Evolutionary conservation across 202 grass and related monocot species (phyloP).

Genomic region (Eragrostis tef): DNA sequence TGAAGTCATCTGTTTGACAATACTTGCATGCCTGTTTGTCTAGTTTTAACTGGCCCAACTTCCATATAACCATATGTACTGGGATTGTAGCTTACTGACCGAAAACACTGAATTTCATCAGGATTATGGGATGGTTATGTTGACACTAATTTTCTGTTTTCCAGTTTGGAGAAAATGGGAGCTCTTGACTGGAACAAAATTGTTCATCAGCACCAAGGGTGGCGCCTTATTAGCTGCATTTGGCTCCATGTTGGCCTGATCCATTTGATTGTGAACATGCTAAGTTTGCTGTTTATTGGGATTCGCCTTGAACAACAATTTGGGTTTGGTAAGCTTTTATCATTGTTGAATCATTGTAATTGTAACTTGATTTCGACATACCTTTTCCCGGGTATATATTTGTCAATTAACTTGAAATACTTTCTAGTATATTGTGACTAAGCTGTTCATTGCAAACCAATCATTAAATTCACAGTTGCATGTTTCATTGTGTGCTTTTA

Average conservation of each 20-base stretch:
- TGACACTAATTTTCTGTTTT: slow-evolving; percentile 29
- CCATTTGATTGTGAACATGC: slow-evolving; percentile 82
- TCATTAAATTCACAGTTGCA: background rate
- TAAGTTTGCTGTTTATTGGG: slow-evolving; percentile 76
- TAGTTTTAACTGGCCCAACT: background rate
- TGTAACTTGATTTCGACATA: background rate
- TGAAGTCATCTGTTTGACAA: slow-evolving; percentile 33
- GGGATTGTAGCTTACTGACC: background rate
- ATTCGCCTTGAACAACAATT: slow-evolving; percentile 85
- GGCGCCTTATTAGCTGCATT: slow-evolving; percentile 70
- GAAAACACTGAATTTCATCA: background rate
- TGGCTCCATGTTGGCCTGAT: slow-evolving; percentile 81
- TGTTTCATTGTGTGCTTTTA: background rate
- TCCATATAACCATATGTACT: background rate
- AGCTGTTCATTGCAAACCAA: background rate
- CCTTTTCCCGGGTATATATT: background rate
- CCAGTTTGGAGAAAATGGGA: slow-evolving; percentile 72
- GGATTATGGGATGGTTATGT: background rate
- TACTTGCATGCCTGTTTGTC: slow-evolving; percentile 1
- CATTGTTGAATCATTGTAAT: slow-evolving; percentile 3
- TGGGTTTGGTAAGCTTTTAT: slow-evolving; percentile 68
- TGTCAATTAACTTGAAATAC: background rate
- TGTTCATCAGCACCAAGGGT: slow-evolving; percentile 74
- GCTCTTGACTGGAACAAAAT: slow-evolving; percentile 80
- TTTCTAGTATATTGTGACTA: background rate